Conservation (phyloP, 139 green algal genomes). For the Picochlorum sp. region DNA sequence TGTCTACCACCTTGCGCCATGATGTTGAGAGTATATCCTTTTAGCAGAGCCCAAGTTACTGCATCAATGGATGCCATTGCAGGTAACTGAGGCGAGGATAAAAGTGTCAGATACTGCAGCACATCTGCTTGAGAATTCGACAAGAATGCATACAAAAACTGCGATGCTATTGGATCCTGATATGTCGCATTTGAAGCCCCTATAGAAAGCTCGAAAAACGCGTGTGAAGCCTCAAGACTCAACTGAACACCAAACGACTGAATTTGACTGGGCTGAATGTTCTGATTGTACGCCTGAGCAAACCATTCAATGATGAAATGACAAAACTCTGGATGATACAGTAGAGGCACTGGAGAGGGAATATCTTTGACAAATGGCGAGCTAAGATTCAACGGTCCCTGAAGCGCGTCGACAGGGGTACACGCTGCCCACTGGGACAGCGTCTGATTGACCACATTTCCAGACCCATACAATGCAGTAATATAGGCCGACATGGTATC, state of each 20-base stretch:
- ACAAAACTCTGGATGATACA: conserved; percentile 14
- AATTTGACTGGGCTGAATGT: neutral
- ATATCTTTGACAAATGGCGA: conserved; percentile 15
- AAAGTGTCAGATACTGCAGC: neutral
- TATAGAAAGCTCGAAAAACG: conserved; percentile 1
- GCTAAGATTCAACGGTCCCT: neutral
- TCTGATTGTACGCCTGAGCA: neutral
- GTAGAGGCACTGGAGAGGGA: conserved; percentile 1
- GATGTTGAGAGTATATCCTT: conserved; percentile 24
- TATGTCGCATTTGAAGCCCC: neutral
- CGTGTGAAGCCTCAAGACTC: neutral
- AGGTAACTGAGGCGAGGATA: neutral
- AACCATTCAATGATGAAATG: neutral
- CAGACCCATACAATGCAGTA: neutral
- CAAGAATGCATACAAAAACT: conserved; percentile 19
- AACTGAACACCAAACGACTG: neutral
- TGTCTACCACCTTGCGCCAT: neutral
- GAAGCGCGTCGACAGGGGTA: neutral
- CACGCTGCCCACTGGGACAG: conserved; percentile 9
- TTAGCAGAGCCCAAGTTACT: neutral
- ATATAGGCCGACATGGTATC: conserved; percentile 2
- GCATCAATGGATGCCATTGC: conserved; percentile 6
- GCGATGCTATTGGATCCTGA: conserved; percentile 7
- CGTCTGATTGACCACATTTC: neutral
- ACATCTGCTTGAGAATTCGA: neutral